These are phyloP conservation scores for Solanum neorickii DNA, from an alignment of 257 asterid genomes.

Conservation along the genomic window DNA sequence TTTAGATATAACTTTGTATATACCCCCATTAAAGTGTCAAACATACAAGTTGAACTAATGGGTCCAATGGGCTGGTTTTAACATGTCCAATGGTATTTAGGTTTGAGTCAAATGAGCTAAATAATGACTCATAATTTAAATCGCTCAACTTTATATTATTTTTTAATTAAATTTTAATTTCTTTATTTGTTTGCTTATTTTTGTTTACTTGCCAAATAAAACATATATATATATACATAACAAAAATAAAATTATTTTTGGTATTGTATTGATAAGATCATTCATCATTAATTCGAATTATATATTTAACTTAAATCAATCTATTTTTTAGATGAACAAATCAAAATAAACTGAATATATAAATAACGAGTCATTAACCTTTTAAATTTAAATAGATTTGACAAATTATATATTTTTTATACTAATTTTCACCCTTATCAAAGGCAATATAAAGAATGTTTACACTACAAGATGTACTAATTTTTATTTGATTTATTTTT, in stretches of 20 bases:
- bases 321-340: neutral
- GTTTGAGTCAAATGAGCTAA: neutral
- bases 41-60: neutral
- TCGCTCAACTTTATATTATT: neutral
- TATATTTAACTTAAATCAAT: neutral
- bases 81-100: neutral
- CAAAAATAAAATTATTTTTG: too few relatives aligned
- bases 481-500: neutral
- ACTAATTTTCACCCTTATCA: neutral
- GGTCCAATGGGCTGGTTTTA: neutral
- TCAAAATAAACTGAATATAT: neutral
- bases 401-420: neutral
- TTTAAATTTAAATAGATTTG: neutral
- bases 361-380: neutral
- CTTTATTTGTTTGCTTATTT: neutral
- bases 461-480: neutral
- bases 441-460: fast-evolving
- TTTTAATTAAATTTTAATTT: neutral
- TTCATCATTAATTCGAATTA: neutral
- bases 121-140: neutral
- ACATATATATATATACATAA: too few relatives aligned
- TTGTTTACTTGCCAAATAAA: neutral
- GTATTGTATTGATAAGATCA: neutral
- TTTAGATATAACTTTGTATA: neutral
- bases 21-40: neutral